Evolutionary conservation across 1,139 yeast species (phyloP).

Genomic region (Geotrichum bryndzae): DNA sequence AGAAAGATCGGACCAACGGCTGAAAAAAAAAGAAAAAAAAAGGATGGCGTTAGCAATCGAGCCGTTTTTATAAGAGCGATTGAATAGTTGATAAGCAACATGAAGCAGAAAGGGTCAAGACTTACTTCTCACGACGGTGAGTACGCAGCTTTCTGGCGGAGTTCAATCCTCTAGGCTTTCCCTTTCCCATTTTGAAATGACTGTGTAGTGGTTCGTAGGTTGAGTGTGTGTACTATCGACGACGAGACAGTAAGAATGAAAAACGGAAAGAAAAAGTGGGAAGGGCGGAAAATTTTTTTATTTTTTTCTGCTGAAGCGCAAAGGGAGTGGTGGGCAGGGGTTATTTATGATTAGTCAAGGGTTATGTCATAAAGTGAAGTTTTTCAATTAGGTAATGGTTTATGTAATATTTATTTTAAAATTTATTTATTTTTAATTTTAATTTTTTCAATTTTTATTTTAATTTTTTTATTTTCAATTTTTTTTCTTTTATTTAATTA

Average conservation of each 20-base stretch:
- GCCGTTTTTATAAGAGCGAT: not conserved
- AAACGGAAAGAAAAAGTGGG: not conserved
- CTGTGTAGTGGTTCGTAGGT: conserved; percentile 26
- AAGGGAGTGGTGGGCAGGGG: not conserved
- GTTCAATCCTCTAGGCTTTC: conserved; percentile 96
- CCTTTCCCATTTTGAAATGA: conserved; percentile 17
- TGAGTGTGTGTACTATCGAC: not conserved
- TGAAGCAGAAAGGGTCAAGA: conserved; percentile 20
- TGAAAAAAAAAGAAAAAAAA: conserved; percentile 21
- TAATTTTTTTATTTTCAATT: not conserved
- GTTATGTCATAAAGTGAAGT: not conserved
- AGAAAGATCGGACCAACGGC: conserved; percentile 98
- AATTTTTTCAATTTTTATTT: not conserved
- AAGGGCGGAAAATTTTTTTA: not conserved
- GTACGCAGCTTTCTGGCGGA: conserved; percentile 99
- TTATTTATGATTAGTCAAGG: not conserved
- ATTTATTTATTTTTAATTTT: not conserved
- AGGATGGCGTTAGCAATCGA: not conserved
- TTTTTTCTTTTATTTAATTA: not conserved
- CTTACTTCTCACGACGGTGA: conserved; percentile 95
- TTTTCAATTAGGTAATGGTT: not conserved
- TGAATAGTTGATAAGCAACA: not conserved
- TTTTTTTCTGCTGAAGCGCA: not conserved
- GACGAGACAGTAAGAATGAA: not conserved
- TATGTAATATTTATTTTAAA: not conserved